phyloP scores from a whole-genome alignment of 2,329 filamentous ascomycete species.

The Didymella pomorum region DNA sequence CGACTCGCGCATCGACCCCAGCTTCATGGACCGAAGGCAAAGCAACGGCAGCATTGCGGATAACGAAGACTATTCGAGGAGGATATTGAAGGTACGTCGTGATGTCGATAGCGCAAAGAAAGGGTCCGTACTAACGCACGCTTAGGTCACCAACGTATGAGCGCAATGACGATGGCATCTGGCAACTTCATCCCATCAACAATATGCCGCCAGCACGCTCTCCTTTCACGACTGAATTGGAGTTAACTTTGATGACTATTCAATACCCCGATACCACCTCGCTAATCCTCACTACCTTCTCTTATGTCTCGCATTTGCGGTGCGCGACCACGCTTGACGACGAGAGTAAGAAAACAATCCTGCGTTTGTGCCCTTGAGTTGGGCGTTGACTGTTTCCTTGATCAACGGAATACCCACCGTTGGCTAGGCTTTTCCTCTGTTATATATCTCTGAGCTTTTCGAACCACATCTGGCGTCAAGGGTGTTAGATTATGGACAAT shows the following conservation, averaged over 20 bases:
- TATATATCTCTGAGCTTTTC: constrained; percentile 32
- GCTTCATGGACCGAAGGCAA: constrained; percentile 80
- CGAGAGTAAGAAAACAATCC: constrained; percentile 34
- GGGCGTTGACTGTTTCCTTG: constrained; percentile 22
- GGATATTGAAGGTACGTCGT: constrained; percentile 82
- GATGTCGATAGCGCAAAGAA: not conserved
- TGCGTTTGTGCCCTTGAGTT: constrained; percentile 28
- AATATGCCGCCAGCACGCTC: constrained; percentile 17
- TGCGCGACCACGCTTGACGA: constrained; percentile 42
- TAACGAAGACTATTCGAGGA: constrained; percentile 94
- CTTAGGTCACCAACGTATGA: constrained; percentile 50
- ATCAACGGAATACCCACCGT: constrained; percentile 12
- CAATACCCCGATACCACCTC: constrained; percentile 29
- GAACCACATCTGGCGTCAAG: constrained; percentile 21
- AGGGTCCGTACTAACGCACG: constrained; percentile 24
- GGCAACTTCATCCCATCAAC: constrained; percentile 17
- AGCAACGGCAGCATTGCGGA: constrained; percentile 97
- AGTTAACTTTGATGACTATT: constrained; percentile 23
- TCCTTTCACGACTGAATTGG: constrained; percentile 24
- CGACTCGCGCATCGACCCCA: constrained; percentile 86
- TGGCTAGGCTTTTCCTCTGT: constrained; percentile 28
- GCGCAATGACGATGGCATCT: constrained; percentile 24
- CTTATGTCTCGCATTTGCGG: constrained; percentile 30
- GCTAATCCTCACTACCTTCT: constrained; percentile 27
- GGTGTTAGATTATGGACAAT: constrained; percentile 28